Percentiles rank a stretch among this genome's conserved stretches.
Evolutionary conservation across 1,139 yeast genomes (phyloP).

Genomic region (Yamadazyma epiphylla): DNA sequence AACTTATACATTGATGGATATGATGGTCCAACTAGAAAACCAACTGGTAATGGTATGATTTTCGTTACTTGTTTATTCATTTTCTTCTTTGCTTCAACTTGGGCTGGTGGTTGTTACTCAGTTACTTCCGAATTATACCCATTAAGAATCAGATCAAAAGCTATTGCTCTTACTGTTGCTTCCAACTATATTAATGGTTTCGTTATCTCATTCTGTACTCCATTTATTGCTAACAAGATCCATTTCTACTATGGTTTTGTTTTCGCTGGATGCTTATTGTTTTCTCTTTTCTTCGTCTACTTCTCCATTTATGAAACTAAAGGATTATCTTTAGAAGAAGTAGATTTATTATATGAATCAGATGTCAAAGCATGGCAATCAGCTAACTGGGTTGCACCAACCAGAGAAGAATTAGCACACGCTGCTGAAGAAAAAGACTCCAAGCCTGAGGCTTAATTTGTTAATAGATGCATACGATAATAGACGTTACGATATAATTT

Average conservation of each 20-base stretch:
- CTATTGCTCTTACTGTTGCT: conserved; percentile 70
- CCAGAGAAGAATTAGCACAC: conserved; percentile 23
- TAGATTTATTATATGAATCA: conserved; percentile 35
- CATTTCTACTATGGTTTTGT: conserved; percentile 64
- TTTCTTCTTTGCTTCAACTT: conserved; percentile 78
- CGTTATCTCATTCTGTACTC: conserved; percentile 70
- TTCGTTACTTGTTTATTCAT: conserved; percentile 76
- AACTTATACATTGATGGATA: conserved; percentile 54
- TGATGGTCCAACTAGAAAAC: conserved; percentile 27
- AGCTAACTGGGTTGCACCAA: conserved; percentile 41
- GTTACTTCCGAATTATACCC: conserved; percentile 76
- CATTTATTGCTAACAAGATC: conserved; percentile 53
- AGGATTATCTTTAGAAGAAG: conserved; percentile 45
- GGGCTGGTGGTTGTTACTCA: conserved; percentile 86
- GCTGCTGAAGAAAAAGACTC: no score
- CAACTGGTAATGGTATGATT: conserved; percentile 73
- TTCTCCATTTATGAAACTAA: conserved; percentile 46
- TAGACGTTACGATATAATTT: no score
- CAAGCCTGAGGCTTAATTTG: no score
- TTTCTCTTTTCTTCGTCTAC: conserved; percentile 49
- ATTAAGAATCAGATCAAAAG: conserved; percentile 72
- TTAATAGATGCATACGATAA: no score
- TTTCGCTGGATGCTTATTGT: conserved; percentile 63
- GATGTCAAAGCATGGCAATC: conserved; percentile 46
- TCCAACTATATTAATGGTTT: conserved; percentile 81